Conservation (phyloP, 768 basidiomycete genomes). For the Tephrocybe sp. region DNA sequence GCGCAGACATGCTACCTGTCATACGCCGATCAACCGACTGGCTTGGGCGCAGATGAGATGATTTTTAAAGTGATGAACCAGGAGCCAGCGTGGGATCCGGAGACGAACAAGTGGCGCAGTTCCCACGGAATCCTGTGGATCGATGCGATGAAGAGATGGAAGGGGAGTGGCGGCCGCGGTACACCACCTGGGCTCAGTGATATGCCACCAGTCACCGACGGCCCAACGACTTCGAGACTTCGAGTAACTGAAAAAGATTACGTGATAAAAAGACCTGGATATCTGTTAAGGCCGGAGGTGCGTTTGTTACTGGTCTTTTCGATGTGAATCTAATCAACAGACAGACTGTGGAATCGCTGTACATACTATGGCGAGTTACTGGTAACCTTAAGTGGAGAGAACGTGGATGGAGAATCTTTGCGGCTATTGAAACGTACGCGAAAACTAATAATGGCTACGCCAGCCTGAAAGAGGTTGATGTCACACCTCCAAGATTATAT, state of each 20-base stretch:
- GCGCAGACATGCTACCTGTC: conserved; percentile 70
- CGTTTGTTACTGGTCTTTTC: conserved; percentile 16
- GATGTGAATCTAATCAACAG: conserved; percentile 3
- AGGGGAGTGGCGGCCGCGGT: conserved; percentile 41
- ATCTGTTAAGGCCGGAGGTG: conserved; percentile 74
- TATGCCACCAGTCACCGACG: conserved; percentile 35
- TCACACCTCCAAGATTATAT: conserved; percentile 32
- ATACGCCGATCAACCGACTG: conserved; percentile 70
- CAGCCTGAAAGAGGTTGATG: conserved; percentile 49
- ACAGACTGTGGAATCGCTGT: conserved; percentile 74
- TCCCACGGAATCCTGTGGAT: conserved; percentile 41
- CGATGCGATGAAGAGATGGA: conserved; percentile 50
- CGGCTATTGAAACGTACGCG: conserved; percentile 61
- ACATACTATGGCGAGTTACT: conserved; percentile 69
- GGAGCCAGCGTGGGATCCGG: conserved; percentile 20
- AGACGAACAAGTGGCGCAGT: conserved; percentile 20
- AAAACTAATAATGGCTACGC: conserved; percentile 66
- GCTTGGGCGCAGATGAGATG: conserved; percentile 67
- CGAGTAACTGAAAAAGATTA: conserved; percentile 52
- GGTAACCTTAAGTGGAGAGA: conserved; percentile 69
- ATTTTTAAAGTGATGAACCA: conserved; percentile 30
- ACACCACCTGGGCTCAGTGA: conserved; percentile 55
- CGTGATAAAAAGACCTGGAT: conserved; percentile 38
- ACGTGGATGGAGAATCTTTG: conserved; percentile 70
- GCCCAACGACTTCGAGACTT: conserved; percentile 25